Base-by-base conservation (phyloP, 805 yeast species). In the Hanseniaspora lindneri region DNA sequence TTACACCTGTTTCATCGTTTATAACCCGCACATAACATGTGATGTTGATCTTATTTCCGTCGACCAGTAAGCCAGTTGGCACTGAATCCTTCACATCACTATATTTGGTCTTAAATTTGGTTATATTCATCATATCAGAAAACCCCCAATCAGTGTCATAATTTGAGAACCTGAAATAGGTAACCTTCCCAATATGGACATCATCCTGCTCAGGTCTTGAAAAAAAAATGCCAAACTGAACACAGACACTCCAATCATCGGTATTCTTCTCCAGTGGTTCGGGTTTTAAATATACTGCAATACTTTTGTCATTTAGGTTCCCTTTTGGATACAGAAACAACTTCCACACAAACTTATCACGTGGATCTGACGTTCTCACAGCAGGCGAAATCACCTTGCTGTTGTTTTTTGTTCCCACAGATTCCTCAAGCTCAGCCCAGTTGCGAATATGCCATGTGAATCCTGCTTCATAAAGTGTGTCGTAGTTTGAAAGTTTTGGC, bases 71-170 rank as follows among this genome's bases (percentile, higher is more conserved):
- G 44, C 67, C 63, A 9, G 71, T 61, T 33, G 63, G 62, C n/a
- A 63, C 64, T 44, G 63, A 63, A 2, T 62, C 55, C 33, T 68
- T 69, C 20, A 64, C 55, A 13, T 59, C 16, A 5, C 55, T 50
- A 37, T 55, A 46, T 4, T 58, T 49, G n/a, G 55, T 52, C 52
- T 65, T 63, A 51, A 80, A 65, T 52, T 68, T 68, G 36, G 75
- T 68, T 27, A 75, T 57, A 49, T 82, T 89, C 17, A 78, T 66
- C 56, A 86, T 79, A 51, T 79, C 79, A 9, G 88, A 75, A 64
- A 92, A 92, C 24, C 99, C 99, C 99, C 99, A 92, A 62, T 92
- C 99, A 1, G 84, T 75, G 49, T 84, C 94, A 41, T 71, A 67
- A 9, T 77, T 70, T 54, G 72, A 76, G 66, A 85, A 92, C 53